Conservation (phyloP, 2,329 filamentous ascomycete species). For the Monosporascus sp. region DNA sequence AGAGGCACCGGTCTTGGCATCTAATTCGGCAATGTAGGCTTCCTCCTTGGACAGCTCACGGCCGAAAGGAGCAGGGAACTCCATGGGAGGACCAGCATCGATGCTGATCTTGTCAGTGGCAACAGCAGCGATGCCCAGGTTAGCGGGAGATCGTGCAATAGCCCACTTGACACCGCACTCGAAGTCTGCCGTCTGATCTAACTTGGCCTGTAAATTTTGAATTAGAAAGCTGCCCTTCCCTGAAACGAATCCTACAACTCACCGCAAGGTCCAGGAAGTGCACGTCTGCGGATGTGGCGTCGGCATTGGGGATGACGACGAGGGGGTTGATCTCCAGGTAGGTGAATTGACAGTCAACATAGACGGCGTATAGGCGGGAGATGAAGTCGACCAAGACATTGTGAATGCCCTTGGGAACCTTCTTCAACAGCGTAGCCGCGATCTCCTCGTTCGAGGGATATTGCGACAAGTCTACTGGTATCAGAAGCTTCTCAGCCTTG, state of each 20-base stretch:
- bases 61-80: conserved; percentile 97
- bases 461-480: conserved; percentile 89
- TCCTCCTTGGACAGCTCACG: conserved; percentile 99
- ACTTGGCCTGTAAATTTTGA: conserved; percentile 25
- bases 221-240: too few species aligned
- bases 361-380: conserved; percentile 94
- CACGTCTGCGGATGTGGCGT: conserved; percentile 86
- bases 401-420: conserved; percentile 92
- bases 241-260: too few species aligned
- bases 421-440: conserved; percentile 75
- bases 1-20: conserved; percentile 98
- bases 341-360: conserved; percentile 99
- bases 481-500: conserved; percentile 97
- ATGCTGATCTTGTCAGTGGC: conserved; percentile 77
- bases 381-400: conserved; percentile 99
- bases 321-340: conserved; percentile 99
- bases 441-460: conserved; percentile 97
- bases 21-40: conserved; percentile 97
- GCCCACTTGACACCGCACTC: conserved; percentile 99
- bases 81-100: conserved; percentile 95
- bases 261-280: conserved; percentile 83
- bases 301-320: conserved; percentile 92
- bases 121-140: conserved; percentile 73
- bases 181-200: conserved; percentile 98
- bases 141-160: conserved; percentile 82